Conservation (phyloP, 1,284 basidiomycete genomes). For the Naganishia cerealis region DNA sequence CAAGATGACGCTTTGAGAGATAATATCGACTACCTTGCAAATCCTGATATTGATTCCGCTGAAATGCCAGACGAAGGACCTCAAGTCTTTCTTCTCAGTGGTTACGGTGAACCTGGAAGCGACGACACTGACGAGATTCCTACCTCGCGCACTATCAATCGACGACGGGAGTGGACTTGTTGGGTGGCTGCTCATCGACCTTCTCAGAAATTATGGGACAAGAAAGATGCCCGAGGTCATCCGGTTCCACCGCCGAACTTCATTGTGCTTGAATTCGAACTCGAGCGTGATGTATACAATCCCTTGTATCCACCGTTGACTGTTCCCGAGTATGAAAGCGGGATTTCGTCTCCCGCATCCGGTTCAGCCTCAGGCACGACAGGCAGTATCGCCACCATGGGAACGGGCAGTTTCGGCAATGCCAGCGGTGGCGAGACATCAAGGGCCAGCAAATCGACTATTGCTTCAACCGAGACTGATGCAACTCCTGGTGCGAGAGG, state of each 20-base stretch:
- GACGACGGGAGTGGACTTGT: constrained; percentile 69
- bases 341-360: constrained; percentile 27
- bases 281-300: constrained; percentile 71
- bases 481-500: constrained; percentile 14
- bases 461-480: constrained; percentile 19
- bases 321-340: constrained; percentile 43
- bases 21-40: constrained; percentile 69
- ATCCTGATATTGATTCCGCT: constrained; percentile 57
- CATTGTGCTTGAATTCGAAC: constrained; percentile 79
- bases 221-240: constrained; percentile 41
- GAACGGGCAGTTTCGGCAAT: constrained; percentile 35
- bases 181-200: constrained; percentile 80
- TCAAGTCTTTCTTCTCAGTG: constrained; percentile 71
- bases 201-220: constrained; percentile 40
- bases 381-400: constrained; percentile 40
- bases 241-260: constrained; percentile 46
- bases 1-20: constrained; percentile 76
- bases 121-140: constrained; percentile 44
- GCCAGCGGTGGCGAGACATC: constrained; percentile 33
- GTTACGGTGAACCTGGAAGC: constrained; percentile 67
- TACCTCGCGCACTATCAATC: constrained; percentile 29
- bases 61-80: constrained; percentile 60
- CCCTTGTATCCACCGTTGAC: constrained; percentile 57
- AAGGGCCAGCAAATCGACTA: constrained; percentile 16
- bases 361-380: constrained; percentile 22